These are phyloP conservation scores for Candida orba DNA, from an alignment of 805 yeast species.

Conservation along the genomic window DNA sequence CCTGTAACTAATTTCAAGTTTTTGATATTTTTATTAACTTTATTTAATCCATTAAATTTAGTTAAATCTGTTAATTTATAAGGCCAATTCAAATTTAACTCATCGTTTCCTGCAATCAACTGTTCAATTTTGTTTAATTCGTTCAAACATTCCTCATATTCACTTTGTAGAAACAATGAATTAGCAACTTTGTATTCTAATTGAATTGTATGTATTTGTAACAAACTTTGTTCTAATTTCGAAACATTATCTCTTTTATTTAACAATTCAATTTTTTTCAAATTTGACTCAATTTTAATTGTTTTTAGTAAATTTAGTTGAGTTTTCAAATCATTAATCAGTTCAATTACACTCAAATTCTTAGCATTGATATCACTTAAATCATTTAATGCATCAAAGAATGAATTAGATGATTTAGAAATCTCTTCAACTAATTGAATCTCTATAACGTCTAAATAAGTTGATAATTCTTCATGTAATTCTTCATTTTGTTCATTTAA, in stretches of 20 bases:
- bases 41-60: constrained; percentile 25
- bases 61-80: constrained; percentile 25
- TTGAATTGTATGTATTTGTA: constrained; percentile 39
- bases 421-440: constrained; percentile 74
- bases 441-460: constrained; percentile 81
- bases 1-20: constrained; percentile 61
- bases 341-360: constrained; percentile 43
- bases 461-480: constrained; percentile 71
- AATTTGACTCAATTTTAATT: constrained; percentile 43
- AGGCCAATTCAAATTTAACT: constrained; percentile 32
- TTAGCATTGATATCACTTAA: constrained; percentile 54
- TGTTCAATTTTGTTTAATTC: constrained; percentile 50
- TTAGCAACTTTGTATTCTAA: constrained; percentile 45
- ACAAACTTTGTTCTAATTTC: constrained; percentile 52
- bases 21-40: constrained; percentile 44
- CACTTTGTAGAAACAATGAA: constrained; percentile 33
- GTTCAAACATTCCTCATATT: constrained; percentile 49
- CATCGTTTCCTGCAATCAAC: constrained; percentile 48
- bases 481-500: constrained; percentile 44
- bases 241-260: constrained; percentile 53
- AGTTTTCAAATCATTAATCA: constrained; percentile 38
- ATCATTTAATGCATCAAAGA: constrained; percentile 79
- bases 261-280: constrained; percentile 41
- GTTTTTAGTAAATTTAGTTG: constrained; percentile 41
- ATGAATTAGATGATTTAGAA: constrained; percentile 75